Base-by-base conservation (phyloP, 2,329 filamentous ascomycete species). In the Lecanicillium sp. region DNA sequence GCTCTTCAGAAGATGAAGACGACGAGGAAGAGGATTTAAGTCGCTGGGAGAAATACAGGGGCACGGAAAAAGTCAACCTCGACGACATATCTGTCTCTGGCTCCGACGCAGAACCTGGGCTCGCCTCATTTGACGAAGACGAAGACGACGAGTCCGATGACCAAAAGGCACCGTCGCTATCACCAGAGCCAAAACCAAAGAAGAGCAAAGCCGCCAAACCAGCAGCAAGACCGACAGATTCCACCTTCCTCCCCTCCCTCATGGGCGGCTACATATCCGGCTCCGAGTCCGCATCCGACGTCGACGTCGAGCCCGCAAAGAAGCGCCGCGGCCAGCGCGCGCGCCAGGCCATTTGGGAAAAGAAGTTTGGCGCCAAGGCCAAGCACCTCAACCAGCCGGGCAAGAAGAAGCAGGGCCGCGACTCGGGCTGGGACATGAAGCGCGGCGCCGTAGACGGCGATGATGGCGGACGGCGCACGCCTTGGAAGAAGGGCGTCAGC, bases 201-300 rank as follows among this genome's bases (percentile, higher is more conserved):
- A 42, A 43, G 7, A 17, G 47, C n/a, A 43, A 48, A 15, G 56
- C 52, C 25, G 37, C 28, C 15, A 47, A 33, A 19, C 43, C 51
- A 7, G 55, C 56, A 40, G 37, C 30, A 19, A 46, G 30, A 13
- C 46, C 52, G 10, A 55, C 57, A 8, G 61, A 61, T 39, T 76
- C 83, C 1, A 75, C 75, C 1, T 87, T 88, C 55, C 64, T 92
- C 2, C 86, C 86, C 0, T 79, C 80, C 2, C 72, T 92, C 13
- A 86, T 87, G 72, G 81, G 79, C 15, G 84, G 84, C 41, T 94
- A 90, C 62, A 74, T 86, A 50, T 87, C 84, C 3, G 84, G 83
- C 33, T 85, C 81, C 8, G 84, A 86, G 49, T 77, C 73, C 0
- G 75, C 74, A 6, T 84, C 81, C 0, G 81, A 84, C 46, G 65